phyloP scores from a whole-genome alignment of 768 basidiomycete genomes.

The Naganishia friedmannii region DNA sequence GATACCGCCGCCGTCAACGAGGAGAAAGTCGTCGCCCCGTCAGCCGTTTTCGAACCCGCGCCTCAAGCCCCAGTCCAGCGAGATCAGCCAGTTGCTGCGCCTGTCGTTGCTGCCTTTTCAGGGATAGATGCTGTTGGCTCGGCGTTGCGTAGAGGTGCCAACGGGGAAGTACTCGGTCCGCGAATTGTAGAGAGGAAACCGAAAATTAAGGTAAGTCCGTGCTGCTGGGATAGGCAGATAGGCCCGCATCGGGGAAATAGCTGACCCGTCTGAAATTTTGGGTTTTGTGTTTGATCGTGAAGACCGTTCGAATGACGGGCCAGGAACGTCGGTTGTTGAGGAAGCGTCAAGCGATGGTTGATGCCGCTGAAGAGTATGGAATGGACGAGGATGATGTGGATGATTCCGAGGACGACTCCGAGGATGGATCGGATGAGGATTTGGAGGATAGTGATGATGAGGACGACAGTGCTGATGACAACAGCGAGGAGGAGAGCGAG shows the following conservation, averaged over 20 bases:
- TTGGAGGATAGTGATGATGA: conserved; percentile 34
- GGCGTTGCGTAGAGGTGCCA: conserved; percentile 22
- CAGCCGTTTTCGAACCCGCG: background rate
- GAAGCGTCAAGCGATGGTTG: conserved; percentile 27
- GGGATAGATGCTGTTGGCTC: conserved; percentile 19
- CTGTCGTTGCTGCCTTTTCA: background rate
- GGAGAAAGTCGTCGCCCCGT: background rate
- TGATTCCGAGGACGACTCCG: conserved; percentile 29
- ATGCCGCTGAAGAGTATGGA: conserved; percentile 17
- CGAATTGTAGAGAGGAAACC: conserved; percentile 15
- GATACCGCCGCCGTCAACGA: conserved; percentile 22
- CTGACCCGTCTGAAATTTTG: too few relatives aligned
- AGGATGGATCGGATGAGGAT: conserved; percentile 29
- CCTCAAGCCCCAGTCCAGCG: background rate
- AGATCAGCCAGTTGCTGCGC: background rate
- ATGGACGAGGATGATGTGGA: conserved; percentile 32
- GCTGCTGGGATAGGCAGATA: background rate
- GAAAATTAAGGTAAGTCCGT: conserved; percentile 6
- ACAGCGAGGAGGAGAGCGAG: conserved; percentile 40
- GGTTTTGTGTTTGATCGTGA: background rate
- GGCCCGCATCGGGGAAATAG: background rate
- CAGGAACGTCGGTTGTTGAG: conserved; percentile 25
- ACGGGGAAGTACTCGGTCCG: conserved; percentile 26
- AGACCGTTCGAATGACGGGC: conserved; percentile 30
- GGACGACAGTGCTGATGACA: conserved; percentile 35